phyloP scores from a whole-genome alignment of 352 stramenopile genomes.

The Globisporangium acanthophoron region DNA sequence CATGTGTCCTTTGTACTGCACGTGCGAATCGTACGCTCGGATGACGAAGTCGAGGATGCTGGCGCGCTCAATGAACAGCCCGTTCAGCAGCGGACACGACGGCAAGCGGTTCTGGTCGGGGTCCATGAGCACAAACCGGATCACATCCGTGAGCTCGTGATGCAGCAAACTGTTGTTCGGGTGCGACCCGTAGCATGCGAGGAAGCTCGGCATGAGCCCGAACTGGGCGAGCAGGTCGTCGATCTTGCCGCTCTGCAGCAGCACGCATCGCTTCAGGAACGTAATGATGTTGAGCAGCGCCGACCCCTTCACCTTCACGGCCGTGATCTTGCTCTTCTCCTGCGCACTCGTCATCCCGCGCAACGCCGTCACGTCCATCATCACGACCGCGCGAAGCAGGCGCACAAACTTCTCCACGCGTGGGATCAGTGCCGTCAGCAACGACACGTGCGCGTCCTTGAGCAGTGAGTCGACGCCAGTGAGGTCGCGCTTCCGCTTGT shows the following conservation, averaged over 20 bases:
- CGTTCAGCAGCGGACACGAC: slow-evolving; percentile 74
- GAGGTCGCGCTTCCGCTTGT: slow-evolving; percentile 79
- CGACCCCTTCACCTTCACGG: slow-evolving; percentile 61
- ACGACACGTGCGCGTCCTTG: slow-evolving; percentile 31
- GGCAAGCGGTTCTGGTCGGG: slow-evolving; percentile 78
- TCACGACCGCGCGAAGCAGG: slow-evolving; percentile 64
- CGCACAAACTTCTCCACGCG: slow-evolving; percentile 79
- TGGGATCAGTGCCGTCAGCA: slow-evolving; percentile 50
- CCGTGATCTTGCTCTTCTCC: slow-evolving; percentile 27
- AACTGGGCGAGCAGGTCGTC: slow-evolving; percentile 66
- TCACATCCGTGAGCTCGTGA: slow-evolving; percentile 82
- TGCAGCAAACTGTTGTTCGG: slow-evolving; percentile 81
- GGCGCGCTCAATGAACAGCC: slow-evolving; percentile 58
- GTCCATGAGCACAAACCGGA: slow-evolving; percentile 82
- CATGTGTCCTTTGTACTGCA: slow-evolving; percentile 87
- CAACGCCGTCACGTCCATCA: slow-evolving; percentile 35
- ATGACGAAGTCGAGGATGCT: slow-evolving; percentile 85
- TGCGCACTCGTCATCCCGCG: slow-evolving; percentile 38
- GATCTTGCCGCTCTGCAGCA: slow-evolving; percentile 69
- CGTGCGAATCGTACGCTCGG: slow-evolving; percentile 59
- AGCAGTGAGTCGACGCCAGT: slow-evolving; percentile 62
- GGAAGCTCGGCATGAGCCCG: slow-evolving; percentile 76
- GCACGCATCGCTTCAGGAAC: slow-evolving; percentile 80
- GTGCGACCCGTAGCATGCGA: slow-evolving; percentile 73
- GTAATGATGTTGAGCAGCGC: slow-evolving; percentile 71